Percentiles rank a stretch among this genome's conserved stretches.
These are phyloP conservation scores for Mrakia hoshinonis DNA, from an alignment of 768 basidiomycete species.

Conservation along the genomic window DNA sequence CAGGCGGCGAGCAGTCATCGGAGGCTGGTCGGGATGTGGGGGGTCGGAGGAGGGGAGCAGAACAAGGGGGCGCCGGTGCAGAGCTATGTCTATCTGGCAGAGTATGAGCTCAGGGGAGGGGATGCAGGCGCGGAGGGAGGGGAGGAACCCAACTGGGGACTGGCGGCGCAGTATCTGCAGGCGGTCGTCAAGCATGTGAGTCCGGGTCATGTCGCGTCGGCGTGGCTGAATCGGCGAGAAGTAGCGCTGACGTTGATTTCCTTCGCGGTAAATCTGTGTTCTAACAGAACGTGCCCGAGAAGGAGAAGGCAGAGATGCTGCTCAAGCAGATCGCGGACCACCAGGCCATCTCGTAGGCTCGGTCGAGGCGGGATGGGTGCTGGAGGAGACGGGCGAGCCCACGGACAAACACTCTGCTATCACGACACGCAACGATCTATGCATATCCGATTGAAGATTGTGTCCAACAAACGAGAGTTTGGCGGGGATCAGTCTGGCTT, in stretches of 20 bases:
- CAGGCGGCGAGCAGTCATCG: constrained; percentile 56
- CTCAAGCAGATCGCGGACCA: constrained; percentile 40
- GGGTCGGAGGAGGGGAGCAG: constrained; percentile 40
- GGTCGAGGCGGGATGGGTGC: not conserved
- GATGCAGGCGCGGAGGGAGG: constrained; percentile 14
- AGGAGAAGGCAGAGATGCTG: constrained; percentile 61
- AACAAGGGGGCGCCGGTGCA: constrained; percentile 62
- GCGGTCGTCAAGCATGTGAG: constrained; percentile 54
- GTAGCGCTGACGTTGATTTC: not conserved
- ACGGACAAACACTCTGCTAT: no score
- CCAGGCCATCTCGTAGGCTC: not conserved
- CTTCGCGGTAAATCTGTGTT: not conserved
- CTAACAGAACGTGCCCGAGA: constrained; percentile 62
- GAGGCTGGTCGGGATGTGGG: constrained; percentile 47
- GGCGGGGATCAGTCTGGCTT: no score
- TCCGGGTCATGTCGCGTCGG: not conserved
- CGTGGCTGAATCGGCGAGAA: no score
- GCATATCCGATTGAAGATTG: no score
- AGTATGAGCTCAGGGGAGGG: constrained; percentile 52
- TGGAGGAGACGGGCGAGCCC: no score
- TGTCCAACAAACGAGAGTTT: no score
- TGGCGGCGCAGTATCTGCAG: constrained; percentile 67
- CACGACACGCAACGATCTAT: no score
- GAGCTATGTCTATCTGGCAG: constrained; percentile 76
- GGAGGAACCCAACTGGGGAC: constrained; percentile 22